Percentiles rank a stretch among this genome's conserved stretches.
Conservation (phyloP, 2,329 filamentous ascomycete species). For the Aschersonia sp. region DNA sequence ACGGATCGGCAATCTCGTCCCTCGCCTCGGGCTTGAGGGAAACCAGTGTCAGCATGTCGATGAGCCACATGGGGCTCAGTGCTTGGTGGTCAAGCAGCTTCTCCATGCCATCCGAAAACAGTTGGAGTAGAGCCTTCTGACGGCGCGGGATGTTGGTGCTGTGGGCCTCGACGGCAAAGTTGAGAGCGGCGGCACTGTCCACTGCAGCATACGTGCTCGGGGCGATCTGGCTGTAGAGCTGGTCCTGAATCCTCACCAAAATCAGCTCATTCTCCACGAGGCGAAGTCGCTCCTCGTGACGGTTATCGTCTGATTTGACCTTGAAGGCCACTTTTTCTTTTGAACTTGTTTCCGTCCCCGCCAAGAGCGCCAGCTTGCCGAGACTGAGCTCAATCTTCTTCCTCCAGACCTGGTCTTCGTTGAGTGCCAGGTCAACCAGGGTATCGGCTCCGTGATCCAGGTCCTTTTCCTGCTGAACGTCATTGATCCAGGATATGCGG, state of each 20-base stretch:
- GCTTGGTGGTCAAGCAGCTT: conserved; percentile 58
- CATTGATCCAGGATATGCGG: conserved; percentile 89
- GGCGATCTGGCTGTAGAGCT: conserved; percentile 55
- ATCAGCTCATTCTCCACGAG: conserved; percentile 49
- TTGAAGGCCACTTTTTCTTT: conserved; percentile 14
- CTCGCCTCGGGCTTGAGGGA: conserved; percentile 26
- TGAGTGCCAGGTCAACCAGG: conserved; percentile 53
- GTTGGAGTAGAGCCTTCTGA: conserved; percentile 49
- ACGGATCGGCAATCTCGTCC: conserved; percentile 51
- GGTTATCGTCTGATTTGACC: conserved; percentile 17
- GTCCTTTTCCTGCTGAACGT: conserved; percentile 62
- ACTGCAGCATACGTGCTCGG: conserved; percentile 56
- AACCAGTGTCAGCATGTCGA: conserved; percentile 71
- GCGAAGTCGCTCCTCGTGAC: conserved; percentile 27
- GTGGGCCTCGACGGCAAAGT: conserved; percentile 60
- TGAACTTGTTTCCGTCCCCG: conserved; percentile 30
- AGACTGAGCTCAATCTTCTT: conserved; percentile 88
- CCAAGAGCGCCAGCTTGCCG: conserved; percentile 66
- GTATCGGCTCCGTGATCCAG: conserved; percentile 58
- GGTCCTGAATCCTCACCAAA: conserved; percentile 66
- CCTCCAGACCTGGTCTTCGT: conserved; percentile 74
- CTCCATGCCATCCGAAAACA: conserved; percentile 57
- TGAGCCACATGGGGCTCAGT: conserved; percentile 48
- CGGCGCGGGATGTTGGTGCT: conserved; percentile 38
- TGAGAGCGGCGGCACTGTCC: conserved; percentile 63